Conservation (phyloP, 2,329 filamentous ascomycete genomes). For the Trichophyton benhamiae region DNA sequence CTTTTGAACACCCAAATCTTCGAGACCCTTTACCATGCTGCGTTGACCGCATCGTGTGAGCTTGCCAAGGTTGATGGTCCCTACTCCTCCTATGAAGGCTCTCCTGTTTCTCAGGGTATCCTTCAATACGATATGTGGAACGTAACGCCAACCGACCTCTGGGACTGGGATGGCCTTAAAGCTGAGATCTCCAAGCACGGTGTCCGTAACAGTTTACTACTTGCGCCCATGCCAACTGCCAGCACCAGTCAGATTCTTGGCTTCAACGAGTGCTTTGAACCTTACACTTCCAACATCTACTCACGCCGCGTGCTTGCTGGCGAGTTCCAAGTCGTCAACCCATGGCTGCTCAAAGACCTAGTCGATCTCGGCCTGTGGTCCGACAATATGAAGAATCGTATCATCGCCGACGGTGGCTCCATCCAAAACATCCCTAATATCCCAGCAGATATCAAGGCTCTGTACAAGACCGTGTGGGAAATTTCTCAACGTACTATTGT, state of each 20-base stretch:
- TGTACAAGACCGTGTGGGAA: constrained; percentile 99
- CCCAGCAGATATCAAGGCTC: constrained; percentile 81
- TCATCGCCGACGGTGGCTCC: constrained; percentile 91
- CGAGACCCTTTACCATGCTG: constrained; percentile 97
- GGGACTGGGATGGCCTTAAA: constrained; percentile 89
- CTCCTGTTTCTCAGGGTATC: constrained; percentile 84
- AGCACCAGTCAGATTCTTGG: constrained; percentile 95
- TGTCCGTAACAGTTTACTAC: constrained; percentile 85
- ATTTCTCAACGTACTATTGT: constrained; percentile 92
- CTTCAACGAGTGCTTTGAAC: constrained; percentile 99
- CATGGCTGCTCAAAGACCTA: constrained; percentile 94
- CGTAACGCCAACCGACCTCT: constrained; percentile 81
- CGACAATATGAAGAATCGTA: constrained; percentile 99
- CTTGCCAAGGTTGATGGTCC: constrained; percentile 71
- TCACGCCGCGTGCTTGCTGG: constrained; percentile 93
- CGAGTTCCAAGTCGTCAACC: constrained; percentile 99
- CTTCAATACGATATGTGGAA: constrained; percentile 99
- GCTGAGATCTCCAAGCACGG: constrained; percentile 84
- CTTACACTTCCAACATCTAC: constrained; percentile 99
- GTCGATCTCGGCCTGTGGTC: constrained; percentile 98
- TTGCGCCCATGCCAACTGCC: constrained; percentile 96
- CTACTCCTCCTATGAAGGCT: constrained; percentile 85
- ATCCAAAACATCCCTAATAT: constrained; percentile 97
- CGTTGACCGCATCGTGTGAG: constrained; percentile 76
- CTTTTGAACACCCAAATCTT: constrained; percentile 97